These are phyloP conservation scores for Chaetomium tenue DNA, from an alignment of 495 filamentous ascomycete genomes.

Conservation along the genomic window DNA sequence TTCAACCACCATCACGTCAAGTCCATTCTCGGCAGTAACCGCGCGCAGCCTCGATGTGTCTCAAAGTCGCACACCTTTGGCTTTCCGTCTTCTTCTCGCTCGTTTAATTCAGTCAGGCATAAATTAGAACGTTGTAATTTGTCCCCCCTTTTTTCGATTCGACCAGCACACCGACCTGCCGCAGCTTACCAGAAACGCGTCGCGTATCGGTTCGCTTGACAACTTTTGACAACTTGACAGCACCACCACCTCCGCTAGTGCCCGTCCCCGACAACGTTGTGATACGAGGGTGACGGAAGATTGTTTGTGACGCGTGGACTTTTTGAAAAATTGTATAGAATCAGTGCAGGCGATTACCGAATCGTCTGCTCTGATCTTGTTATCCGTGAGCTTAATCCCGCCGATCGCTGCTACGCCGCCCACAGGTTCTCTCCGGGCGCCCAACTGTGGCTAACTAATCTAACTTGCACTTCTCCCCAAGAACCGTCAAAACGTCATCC, in stretches of 20 bases:
- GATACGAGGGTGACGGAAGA: constrained; percentile 17
- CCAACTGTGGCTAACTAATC: constrained; percentile 9
- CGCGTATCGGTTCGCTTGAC: constrained; percentile 35
- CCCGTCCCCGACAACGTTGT: not conserved
- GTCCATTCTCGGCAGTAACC: constrained; percentile 20
- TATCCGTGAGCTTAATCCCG: constrained; percentile 41
- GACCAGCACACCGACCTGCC: constrained; percentile 17
- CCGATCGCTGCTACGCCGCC: constrained; percentile 16
- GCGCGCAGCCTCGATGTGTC: constrained; percentile 35
- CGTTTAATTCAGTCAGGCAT: constrained; percentile 32
- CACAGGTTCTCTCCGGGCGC: not conserved
- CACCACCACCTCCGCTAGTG: not conserved
- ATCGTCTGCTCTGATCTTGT: constrained; percentile 59
- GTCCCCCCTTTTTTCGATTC: constrained; percentile 26
- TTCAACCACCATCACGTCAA: constrained; percentile 17
- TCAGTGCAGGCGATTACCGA: constrained; percentile 53
- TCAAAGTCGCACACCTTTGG: constrained; percentile 22
- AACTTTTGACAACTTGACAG: not conserved
- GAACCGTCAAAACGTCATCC: constrained; percentile 52
- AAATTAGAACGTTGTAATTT: constrained; percentile 33
- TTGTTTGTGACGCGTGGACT: constrained; percentile 30
- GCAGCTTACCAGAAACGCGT: constrained; percentile 38
- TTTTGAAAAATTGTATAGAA: constrained; percentile 38
- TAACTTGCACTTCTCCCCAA: constrained; percentile 11
- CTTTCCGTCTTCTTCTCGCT: constrained; percentile 39